Conservation (phyloP, 2,329 filamentous ascomycete species). For the Diaporthe eres region DNA sequence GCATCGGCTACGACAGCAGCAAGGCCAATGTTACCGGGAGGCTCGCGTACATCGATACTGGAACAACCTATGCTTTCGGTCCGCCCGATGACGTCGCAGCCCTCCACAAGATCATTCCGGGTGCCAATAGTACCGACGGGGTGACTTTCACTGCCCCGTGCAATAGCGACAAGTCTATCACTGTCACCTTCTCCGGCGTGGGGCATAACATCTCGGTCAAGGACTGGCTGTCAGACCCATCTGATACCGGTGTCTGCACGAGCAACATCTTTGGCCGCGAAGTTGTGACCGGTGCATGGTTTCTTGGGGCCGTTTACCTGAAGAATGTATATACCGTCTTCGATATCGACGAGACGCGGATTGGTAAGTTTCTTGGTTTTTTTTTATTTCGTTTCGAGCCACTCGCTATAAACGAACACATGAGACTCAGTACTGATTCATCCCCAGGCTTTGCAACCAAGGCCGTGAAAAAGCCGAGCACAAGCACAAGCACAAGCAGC, state of each 20-base stretch:
- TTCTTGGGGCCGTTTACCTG: constrained; percentile 88
- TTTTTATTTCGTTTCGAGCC: not conserved
- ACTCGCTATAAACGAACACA: not conserved
- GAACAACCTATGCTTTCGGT: constrained; percentile 84
- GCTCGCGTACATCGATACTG: constrained; percentile 84
- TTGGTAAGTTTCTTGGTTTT: constrained; percentile 66
- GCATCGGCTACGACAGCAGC: constrained; percentile 73
- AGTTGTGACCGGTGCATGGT: constrained; percentile 77
- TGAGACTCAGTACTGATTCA: constrained; percentile 18
- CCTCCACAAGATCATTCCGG: constrained; percentile 78
- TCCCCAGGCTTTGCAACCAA: constrained; percentile 55
- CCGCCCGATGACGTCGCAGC: constrained; percentile 75
- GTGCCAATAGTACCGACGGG: constrained; percentile 68
- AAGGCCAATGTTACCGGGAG: constrained; percentile 68
- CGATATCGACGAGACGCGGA: constrained; percentile 77
- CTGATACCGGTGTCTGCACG: constrained; percentile 65
- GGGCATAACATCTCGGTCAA: constrained; percentile 76
- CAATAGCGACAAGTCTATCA: constrained; percentile 70
- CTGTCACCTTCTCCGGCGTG: constrained; percentile 77
- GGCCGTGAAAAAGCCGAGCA: constrained; percentile 44
- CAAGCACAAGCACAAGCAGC: constrained; percentile 16
- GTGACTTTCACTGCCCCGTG: constrained; percentile 82
- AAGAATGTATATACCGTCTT: constrained; percentile 94
- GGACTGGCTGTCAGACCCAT: constrained; percentile 76
- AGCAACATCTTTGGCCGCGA: constrained; percentile 83